Percentiles rank a stretch among this genome's conserved stretches.
These are phyloP conservation scores for Amanita rubescens DNA, from an alignment of 768 basidiomycete genomes.

Conservation along the genomic window DNA sequence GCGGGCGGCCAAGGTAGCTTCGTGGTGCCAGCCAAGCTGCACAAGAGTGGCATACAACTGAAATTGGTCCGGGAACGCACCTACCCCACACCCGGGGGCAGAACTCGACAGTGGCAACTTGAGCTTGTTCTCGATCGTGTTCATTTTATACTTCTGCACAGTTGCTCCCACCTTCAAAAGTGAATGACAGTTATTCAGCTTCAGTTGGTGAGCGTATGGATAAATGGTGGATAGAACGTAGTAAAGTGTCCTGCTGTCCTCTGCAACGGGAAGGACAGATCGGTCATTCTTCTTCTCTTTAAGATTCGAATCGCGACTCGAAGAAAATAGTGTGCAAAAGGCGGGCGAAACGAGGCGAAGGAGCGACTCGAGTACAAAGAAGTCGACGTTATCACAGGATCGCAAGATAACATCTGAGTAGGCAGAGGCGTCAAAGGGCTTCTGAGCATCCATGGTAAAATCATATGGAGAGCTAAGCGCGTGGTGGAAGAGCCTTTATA, in stretches of 20 bases:
- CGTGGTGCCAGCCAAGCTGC: not conserved
- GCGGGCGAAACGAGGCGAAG: constrained; percentile 25
- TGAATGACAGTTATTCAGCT: not conserved
- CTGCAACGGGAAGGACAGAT: constrained; percentile 9
- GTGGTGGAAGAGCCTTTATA: not conserved
- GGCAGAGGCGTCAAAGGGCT: constrained; percentile 4
- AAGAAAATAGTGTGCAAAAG: constrained; percentile 22
- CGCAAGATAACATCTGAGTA: constrained; percentile 18
- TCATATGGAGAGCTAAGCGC: not conserved
- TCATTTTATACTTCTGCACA: constrained; percentile 1
- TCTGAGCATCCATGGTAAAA: not conserved
- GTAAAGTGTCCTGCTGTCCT: constrained; percentile 9
- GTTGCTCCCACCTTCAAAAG: constrained; percentile 1
- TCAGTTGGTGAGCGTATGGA: not conserved
- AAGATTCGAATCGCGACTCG: constrained; percentile 12
- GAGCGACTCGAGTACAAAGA: constrained; percentile 20
- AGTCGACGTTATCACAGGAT: constrained; percentile 23
- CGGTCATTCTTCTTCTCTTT: not conserved
- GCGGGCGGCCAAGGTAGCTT: not conserved
- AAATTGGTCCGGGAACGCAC: not conserved
- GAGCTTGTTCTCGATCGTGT: constrained; percentile 1
- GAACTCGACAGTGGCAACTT: not conserved
- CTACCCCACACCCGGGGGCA: not conserved
- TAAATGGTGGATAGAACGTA: constrained; percentile 8
- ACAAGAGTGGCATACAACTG: constrained; percentile 1